These are phyloP conservation scores for Xylaria nigripes DNA, from an alignment of 495 filamentous ascomycete species.

Conservation along the genomic window DNA sequence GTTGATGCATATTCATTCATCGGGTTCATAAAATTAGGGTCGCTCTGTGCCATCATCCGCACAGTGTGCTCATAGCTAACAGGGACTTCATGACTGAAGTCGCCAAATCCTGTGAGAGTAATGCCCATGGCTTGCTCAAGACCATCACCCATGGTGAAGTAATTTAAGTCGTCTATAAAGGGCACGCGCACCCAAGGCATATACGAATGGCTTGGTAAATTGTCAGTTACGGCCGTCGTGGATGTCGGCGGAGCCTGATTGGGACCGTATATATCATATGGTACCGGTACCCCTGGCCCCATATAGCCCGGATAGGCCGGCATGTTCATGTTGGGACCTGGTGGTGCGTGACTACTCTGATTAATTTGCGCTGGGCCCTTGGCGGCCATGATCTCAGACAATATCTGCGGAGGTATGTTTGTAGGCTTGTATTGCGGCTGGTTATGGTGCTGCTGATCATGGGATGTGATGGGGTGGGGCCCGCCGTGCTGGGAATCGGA, in stretches of 20 bases:
- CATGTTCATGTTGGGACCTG: constrained; percentile 4
- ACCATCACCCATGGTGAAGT: constrained; percentile 31
- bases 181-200: constrained; percentile 27
- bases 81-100: constrained; percentile 19
- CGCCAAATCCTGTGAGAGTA: constrained; percentile 36
- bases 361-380: constrained; percentile 32
- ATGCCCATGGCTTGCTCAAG: constrained; percentile 46
- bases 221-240: background rate
- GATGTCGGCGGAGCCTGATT: background rate
- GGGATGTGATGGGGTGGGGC: background rate
- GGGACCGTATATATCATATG: constrained; percentile 25
- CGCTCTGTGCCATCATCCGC: constrained; percentile 27
- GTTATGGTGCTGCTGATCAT: constrained; percentile 13
- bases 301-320: constrained; percentile 5
- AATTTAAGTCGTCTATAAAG: constrained; percentile 32
- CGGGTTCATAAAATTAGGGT: background rate
- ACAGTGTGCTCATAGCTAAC: constrained; percentile 25
- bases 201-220: constrained; percentile 2
- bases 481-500: constrained; percentile 6
- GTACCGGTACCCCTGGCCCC: constrained; percentile 14
- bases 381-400: constrained; percentile 61
- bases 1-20: background rate
- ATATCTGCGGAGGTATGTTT: constrained; percentile 53
- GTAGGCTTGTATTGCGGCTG: constrained; percentile 25
- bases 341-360: background rate